Evolutionary conservation across 2,329 filamentous ascomycete species (phyloP), one percentile per base, ranked within the genome.

Genomic region (Byssoonygena ceratinophila): DNA sequence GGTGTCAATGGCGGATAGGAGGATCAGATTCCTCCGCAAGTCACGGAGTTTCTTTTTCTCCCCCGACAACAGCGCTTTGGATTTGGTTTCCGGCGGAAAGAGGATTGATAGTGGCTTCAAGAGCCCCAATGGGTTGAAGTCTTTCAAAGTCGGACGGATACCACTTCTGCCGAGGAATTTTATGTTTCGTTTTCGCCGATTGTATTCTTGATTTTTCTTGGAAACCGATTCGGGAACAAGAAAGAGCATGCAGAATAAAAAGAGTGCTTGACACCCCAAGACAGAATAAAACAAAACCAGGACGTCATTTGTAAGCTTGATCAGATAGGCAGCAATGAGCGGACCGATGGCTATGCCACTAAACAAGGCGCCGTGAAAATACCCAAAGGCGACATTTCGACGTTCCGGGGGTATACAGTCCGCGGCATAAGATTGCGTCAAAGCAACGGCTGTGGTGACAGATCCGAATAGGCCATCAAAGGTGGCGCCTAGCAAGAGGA

Each of bases 281-380:
- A 84, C 82, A 36, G 89, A 74, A 65, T 94, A 95, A 66, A 98
- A 97, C 44, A 94, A 79, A n/a, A 81, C 79, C 5, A 96, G 66
- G 14, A 94, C 75, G 40, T 79, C 80, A 6, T 86, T 85, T 0
- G 86, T 90, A 66, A 76, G 78, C 61, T 85, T 80, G 61, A 95
- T 84, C 40, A 96, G 74, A 59, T 86, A 84, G 1, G 85, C 90
- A 0, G 89, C 84, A 20, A 94, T 63, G 2, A 94, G 76, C 6
- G 92, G 92, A 0, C 92, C 92, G 29, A 91, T 69, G 0, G 92
- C 91, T 43, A 97, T 80, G n/a, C 92, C 92, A 1, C 79, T 77
- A 67, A 95, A 97, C 7, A 98, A 74, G 59, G 84, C 89, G 9
- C 87, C 89, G 61, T 97, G 87, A 61, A 97, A 84, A 64, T 90